These are phyloP conservation scores for Wickerhamiella hasegawae DNA, from an alignment of 805 yeast genomes.

Conservation along the genomic window DNA sequence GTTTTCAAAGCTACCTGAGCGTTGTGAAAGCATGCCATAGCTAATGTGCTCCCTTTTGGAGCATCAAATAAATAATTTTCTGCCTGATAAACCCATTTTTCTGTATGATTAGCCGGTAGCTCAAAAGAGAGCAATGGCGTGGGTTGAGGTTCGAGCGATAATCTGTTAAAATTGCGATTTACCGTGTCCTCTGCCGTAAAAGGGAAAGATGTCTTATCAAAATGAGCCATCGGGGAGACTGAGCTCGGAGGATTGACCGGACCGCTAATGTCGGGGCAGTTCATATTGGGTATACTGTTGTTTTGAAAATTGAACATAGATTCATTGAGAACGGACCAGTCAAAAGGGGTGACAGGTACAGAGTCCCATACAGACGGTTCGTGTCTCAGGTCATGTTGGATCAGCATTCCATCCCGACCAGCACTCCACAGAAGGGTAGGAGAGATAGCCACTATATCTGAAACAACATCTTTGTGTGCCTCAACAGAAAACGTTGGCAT, in stretches of 20 bases:
- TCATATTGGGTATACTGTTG: neutral
- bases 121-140: neutral
- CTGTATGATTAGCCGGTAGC: neutral
- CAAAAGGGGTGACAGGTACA: slow-evolving; percentile 33
- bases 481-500: slow-evolving; percentile 47
- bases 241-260: neutral
- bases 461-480: slow-evolving; percentile 32
- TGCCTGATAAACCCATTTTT: neutral
- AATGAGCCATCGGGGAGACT: neutral
- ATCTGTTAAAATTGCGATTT: neutral
- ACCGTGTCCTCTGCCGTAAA: neutral
- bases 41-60: neutral
- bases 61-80: neutral
- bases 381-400: slow-evolving; percentile 31
- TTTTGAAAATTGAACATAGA: neutral
- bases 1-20: slow-evolving; percentile 28
- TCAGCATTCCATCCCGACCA: slow-evolving; percentile 34
- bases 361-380: slow-evolving; percentile 33
- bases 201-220: neutral
- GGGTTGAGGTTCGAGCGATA: neutral
- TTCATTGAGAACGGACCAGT: slow-evolving; percentile 43
- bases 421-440: slow-evolving; percentile 28
- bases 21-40: slow-evolving; percentile 41
- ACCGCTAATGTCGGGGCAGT: neutral
- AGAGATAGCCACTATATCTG: slow-evolving; percentile 29